Evolutionary conservation across 176 grass and related monocot genomes (phyloP).

Genomic region (Musa itinerans): DNA sequence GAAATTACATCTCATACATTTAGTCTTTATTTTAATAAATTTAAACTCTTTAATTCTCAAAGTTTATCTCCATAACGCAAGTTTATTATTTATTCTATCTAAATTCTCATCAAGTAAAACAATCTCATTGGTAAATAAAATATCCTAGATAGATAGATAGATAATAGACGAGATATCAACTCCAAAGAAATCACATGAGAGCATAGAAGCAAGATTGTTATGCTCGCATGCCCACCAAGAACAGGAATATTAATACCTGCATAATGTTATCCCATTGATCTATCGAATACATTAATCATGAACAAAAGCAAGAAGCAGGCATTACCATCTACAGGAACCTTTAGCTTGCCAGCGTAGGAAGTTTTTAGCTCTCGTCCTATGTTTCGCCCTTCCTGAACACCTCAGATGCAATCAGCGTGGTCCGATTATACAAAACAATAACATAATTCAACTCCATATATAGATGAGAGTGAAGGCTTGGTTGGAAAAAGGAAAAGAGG

Average conservation of each 20-base stretch:
- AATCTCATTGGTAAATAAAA: too few species aligned
- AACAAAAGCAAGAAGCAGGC: neutral
- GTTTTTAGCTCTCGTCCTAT: slow-evolving; percentile 68
- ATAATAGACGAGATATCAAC: neutral
- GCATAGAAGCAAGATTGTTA: slow-evolving; percentile 58
- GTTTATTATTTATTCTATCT: too few species aligned
- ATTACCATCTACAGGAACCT: slow-evolving; percentile 52
- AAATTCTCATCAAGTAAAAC: too few species aligned
- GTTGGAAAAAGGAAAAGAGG: neutral
- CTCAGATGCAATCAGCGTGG: slow-evolving; percentile 70
- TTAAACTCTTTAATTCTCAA: too few species aligned
- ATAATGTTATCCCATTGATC: neutral
- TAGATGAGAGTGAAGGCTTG: neutral
- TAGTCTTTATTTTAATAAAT: too few species aligned
- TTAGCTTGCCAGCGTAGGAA: slow-evolving; percentile 68
- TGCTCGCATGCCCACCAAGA: slow-evolving; percentile 70
- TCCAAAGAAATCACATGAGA: slow-evolving; percentile 39
- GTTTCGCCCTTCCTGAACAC: slow-evolving; percentile 88
- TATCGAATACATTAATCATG: neutral
- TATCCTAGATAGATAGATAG: too few species aligned
- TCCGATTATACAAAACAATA: neutral
- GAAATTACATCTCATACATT: too few species aligned
- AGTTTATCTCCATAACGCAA: too few species aligned
- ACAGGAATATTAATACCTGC: slow-evolving; percentile 73
- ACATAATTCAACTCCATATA: neutral